Conservation (phyloP, 169 alveolate genomes). For the Cryptosporidium meleagridis region DNA sequence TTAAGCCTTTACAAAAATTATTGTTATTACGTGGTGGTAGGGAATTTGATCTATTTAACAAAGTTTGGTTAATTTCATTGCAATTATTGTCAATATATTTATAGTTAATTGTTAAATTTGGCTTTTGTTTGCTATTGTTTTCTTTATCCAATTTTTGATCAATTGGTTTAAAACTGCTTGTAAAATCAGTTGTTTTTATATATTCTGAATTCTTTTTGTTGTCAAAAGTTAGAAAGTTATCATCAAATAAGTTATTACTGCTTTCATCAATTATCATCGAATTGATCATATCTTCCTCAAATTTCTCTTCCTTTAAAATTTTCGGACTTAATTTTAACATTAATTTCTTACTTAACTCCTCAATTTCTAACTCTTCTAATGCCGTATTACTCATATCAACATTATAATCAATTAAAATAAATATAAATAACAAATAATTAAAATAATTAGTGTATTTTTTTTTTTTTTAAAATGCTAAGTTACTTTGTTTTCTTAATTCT, state of each 20-base stretch:
- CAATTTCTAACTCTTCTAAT: slow-evolving; percentile 27
- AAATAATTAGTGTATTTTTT: neutral
- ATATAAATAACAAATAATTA: neutral
- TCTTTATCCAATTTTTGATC: neutral
- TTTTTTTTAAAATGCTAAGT: neutral
- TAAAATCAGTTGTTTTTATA: neutral
- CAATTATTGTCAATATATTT: neutral
- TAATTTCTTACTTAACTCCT: slow-evolving; percentile 31
- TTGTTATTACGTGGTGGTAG: neutral
- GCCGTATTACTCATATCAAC: neutral
- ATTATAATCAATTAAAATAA: neutral
- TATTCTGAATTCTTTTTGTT: neutral
- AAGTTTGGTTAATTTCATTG: neutral
- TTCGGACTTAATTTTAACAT: slow-evolving; percentile 31
- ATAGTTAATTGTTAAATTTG: neutral
- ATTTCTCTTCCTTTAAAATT: neutral
- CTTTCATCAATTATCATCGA: neutral
- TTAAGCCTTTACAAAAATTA: neutral
- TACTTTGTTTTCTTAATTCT: neutral
- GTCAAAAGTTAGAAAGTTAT: neutral
- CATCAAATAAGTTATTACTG: neutral
- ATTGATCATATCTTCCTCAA: neutral
- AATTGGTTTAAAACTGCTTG: neutral
- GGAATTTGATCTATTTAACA: neutral
- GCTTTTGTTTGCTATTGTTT: neutral